phyloP scores from a whole-genome alignment of 2,329 filamentous ascomycete species.

The Lachnellula willkommii region DNA sequence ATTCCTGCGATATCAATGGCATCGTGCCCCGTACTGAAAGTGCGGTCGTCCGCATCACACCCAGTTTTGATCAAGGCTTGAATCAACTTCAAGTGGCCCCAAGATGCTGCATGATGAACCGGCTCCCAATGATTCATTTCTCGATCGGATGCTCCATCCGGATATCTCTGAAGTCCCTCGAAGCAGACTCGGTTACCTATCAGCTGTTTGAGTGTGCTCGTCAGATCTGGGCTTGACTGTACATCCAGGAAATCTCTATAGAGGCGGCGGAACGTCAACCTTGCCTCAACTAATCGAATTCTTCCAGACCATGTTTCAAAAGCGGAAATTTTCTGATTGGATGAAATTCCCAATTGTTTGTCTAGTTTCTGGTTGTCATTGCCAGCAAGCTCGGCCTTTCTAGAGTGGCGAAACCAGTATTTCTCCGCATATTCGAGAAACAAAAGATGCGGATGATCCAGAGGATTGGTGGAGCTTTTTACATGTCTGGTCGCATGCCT shows the following conservation, averaged over 20 bases:
- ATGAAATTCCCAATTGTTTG: background rate
- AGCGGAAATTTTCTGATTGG: background rate
- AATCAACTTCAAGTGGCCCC: background rate
- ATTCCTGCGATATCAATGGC: background rate
- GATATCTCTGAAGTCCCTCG: background rate
- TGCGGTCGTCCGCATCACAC: background rate
- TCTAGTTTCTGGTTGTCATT: background rate
- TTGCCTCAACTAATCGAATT: background rate
- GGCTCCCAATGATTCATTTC: background rate
- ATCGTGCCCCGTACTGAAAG: background rate
- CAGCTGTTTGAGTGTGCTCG: background rate
- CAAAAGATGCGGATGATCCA: background rate
- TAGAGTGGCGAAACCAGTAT: background rate
- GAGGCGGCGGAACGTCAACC: background rate
- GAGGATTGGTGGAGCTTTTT: too few species aligned
- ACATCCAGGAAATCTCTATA: background rate
- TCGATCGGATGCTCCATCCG: background rate
- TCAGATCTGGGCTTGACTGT: background rate
- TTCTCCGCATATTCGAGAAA: background rate
- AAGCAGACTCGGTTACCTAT: background rate
- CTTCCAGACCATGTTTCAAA: background rate
- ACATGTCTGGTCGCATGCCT: background rate
- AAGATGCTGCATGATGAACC: background rate
- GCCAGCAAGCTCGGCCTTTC: background rate
- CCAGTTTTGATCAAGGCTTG: background rate